Base-by-base conservation (phyloP, 1,139 yeast genomes). In the Suhomyces terraborum region DNA sequence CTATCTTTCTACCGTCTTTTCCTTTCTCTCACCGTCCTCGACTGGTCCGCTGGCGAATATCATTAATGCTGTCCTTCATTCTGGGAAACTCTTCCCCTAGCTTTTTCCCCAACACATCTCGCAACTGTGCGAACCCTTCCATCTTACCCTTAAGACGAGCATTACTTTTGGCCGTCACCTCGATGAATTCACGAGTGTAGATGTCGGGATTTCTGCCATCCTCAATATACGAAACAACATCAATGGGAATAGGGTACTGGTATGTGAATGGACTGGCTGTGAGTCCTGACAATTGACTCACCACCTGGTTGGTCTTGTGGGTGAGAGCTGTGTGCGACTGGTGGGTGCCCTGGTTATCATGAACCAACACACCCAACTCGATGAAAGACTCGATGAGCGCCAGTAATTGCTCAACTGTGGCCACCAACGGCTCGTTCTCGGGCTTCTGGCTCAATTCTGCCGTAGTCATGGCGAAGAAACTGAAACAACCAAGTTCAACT, bases 131-230 rank as follows among this genome's bases (percentile, higher is more conserved):
- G 55, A 84, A 75, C 0, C 84, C 89, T 32, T 67, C 55, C 74
- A 82, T 81, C 61, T 88, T 88, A 8, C 97, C 98, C 58, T 89
- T 80, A 46, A 93, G 72, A 49, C 84, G 79, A 55, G 95, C 97
- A 60, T 93, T 93, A 46, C 89, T 83, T 53, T 88, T 84, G 21
- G 91, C 84, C 16, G 93, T 85, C 32, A 93, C 88, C 61, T 93
- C 98, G 8, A 91, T 88, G 64, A 93, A 93, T 64, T 94, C 98
- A 58, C 98, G 75, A 0, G 98, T 89, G 62, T 93, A 93, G 35
- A 93, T 91, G 58, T 93, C 98, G 0, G 99, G 98, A 58, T 93
- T 93, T 51, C 98, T 73, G 2, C 98, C 98, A 55, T 89, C 95
- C 58, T 93, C 98, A 34, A 93, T 88, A 58, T 93, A 86, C 46